Conservation (phyloP, 164 flowering plant species). For the Piper betle region DNA sequence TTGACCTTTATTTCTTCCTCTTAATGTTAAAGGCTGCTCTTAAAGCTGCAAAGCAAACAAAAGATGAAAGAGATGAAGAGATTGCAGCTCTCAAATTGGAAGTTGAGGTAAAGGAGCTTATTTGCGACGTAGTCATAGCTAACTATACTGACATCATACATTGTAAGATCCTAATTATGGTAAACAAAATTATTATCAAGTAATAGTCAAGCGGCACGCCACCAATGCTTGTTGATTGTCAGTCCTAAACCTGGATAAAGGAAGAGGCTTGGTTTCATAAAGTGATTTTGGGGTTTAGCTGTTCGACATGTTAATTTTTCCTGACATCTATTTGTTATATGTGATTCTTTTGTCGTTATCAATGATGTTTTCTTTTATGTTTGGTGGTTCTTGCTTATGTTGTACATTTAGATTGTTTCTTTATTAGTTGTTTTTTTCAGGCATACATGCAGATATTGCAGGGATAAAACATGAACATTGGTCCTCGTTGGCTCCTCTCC, state of each 20-base stretch:
- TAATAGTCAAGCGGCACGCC: too few species aligned
- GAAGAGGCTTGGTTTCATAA: background rate
- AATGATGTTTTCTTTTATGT: too few species aligned
- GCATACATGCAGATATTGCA: conserved; percentile 75
- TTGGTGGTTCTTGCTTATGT: too few species aligned
- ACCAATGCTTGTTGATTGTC: too few species aligned
- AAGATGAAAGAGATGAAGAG: conserved; percentile 66
- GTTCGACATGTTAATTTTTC: conserved; percentile 58
- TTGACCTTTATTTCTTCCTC: background rate
- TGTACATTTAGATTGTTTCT: background rate
- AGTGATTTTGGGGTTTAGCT: conserved; percentile 88
- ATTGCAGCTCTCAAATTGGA: conserved; percentile 48
- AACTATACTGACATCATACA: too few species aligned
- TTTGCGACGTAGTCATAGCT: too few species aligned
- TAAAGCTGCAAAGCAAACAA: conserved; percentile 63
- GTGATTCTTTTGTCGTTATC: too few species aligned
- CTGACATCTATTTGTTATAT: too few species aligned
- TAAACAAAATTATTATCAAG: too few species aligned
- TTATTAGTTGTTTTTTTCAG: conserved; percentile 15
- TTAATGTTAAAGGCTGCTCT: conserved; percentile 58
- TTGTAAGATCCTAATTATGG: too few species aligned
- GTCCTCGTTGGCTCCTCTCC: conserved; percentile 94
- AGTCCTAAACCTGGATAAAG: too few species aligned
- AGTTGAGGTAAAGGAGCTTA: conserved; percentile 58
- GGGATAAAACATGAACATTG: conserved; percentile 70